A percentile compares a stretch with the other conserved stretches of the same genome.
Conservation (phyloP, 257 asterid genomes). For the Solanum paucissectum region DNA sequence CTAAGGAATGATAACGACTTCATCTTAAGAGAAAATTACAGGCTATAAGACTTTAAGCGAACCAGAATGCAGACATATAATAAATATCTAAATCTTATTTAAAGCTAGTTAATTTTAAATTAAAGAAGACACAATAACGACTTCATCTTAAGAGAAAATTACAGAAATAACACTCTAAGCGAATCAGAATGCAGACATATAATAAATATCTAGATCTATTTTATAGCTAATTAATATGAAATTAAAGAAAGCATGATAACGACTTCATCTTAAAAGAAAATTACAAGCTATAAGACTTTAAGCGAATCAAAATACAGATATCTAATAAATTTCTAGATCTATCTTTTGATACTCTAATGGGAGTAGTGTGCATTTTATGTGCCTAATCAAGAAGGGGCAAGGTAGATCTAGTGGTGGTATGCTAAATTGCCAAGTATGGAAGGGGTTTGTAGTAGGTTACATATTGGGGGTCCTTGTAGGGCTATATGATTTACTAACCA, state of each 20-base stretch:
- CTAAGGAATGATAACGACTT: too few relatives aligned
- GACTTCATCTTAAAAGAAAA: not conserved
- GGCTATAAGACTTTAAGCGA: too few relatives aligned
- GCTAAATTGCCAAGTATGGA: not conserved
- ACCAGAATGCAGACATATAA: too few relatives aligned
- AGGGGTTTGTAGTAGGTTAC: not conserved
- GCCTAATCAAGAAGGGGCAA: not conserved
- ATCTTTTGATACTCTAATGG: not conserved
- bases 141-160: too few relatives aligned
- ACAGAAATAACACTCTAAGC: too few relatives aligned
- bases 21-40: too few relatives aligned
- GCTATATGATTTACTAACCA: not conserved
- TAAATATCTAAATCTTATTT: too few relatives aligned
- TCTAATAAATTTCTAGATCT: not conserved
- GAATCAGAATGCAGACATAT: too few relatives aligned
- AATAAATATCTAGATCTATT: too few relatives aligned
- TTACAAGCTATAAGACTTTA: not conserved
- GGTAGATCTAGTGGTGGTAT: not conserved
- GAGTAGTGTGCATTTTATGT: not conserved
- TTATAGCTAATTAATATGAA: not conserved
- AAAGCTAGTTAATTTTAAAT: too few relatives aligned
- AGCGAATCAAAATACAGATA: too few relatives aligned
- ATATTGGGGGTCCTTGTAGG: not conserved
- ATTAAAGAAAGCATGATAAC: fast-evolving
- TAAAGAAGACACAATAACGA: too few relatives aligned